Evolutionary conservation across 2,329 filamentous ascomycete genomes (phyloP), one percentile per base, ranked within the genome.

Genomic region (Lachnellula hyalina): DNA sequence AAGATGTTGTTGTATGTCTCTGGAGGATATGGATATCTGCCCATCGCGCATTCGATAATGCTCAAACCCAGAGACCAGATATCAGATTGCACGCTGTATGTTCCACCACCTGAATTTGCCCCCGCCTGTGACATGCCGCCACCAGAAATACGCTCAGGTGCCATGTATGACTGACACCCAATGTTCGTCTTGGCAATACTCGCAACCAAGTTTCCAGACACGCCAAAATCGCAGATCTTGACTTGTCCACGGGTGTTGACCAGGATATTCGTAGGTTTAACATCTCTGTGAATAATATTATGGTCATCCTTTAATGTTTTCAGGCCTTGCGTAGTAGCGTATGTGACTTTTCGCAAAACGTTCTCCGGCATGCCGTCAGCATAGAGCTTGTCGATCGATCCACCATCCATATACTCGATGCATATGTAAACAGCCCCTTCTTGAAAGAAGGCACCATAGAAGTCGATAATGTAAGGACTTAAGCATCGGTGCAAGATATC

Each of bases 121-220:
- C 86, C 86, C 4, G 83, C 79, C 58, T 87, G 82, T 55, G 89
- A 84, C 66, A 91, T 84, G 21, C 87, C 87, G 54, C 92, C 91
- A 48, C 90, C 90, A 8, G 90, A 90, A 66, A 99, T 99, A 61
- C 94, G 80, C 72, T 99, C 94, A 0, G 94, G 94, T 0, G 94
- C 94, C 94, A 99, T 99, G 74, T 99, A 99, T 68, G 92, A 96
- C 74, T 99, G 94, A 68, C 94, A 99, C 40, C 94, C 94, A 66
- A 99, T 99, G 70, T 99, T 99, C 28, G 94, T 99, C 74, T 95
- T 96, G 50, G 94, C 94, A 66, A 97, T 97, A 75, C 91, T 96
- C 23, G 94, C 93, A 21, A 99, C 94, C 23, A 99, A 76, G 66
- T 99, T 99, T 51, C 94, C 94, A 63, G 89, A 95, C 53, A 99